Evolutionary conservation across 768 basidiomycete species (phyloP).

Genomic region (Kwoniella europaea): DNA sequence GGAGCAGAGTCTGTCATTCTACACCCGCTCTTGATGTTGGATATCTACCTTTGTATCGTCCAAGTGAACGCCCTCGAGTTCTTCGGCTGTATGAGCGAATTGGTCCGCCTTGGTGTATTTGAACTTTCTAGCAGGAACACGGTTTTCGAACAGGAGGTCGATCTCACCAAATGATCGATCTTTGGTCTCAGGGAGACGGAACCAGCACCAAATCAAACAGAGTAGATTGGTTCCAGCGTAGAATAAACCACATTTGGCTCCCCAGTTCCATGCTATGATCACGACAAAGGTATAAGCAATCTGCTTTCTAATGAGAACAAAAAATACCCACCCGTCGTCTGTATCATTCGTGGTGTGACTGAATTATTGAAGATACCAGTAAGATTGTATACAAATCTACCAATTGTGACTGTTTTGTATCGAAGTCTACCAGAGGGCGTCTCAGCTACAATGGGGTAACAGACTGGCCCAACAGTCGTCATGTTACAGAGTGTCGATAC

Average conservation of each 20-base stretch:
- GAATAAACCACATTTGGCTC: conserved; percentile 36
- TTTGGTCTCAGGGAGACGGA: conserved; percentile 41
- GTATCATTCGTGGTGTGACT: conserved; percentile 38
- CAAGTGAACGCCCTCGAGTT: background rate
- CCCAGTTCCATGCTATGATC: conserved; percentile 32
- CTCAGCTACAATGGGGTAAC: conserved; percentile 45
- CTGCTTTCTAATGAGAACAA: background rate
- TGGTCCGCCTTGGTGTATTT: conserved; percentile 32
- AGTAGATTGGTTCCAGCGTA: conserved; percentile 35
- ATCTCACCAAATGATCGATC: conserved; percentile 36
- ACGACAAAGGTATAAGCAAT: background rate
- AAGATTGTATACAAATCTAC: conserved; percentile 41
- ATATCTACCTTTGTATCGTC: background rate
- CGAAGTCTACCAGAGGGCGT: conserved; percentile 36
- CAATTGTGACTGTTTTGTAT: conserved; percentile 54
- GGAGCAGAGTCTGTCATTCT: background rate
- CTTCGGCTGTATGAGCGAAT: conserved; percentile 11
- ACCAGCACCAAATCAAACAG: conserved; percentile 35
- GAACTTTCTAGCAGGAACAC: conserved; percentile 52
- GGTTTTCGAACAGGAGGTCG: conserved; percentile 52
- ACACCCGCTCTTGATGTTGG: background rate
- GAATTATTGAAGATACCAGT: conserved; percentile 39
- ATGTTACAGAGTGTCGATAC: conserved; percentile 41
- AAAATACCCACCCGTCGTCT: conserved; percentile 12
- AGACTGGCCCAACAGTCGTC: conserved; percentile 37